Base-by-base conservation (phyloP, 2,329 filamentous ascomycete species). In the Gaeumannomyces tritici region DNA sequence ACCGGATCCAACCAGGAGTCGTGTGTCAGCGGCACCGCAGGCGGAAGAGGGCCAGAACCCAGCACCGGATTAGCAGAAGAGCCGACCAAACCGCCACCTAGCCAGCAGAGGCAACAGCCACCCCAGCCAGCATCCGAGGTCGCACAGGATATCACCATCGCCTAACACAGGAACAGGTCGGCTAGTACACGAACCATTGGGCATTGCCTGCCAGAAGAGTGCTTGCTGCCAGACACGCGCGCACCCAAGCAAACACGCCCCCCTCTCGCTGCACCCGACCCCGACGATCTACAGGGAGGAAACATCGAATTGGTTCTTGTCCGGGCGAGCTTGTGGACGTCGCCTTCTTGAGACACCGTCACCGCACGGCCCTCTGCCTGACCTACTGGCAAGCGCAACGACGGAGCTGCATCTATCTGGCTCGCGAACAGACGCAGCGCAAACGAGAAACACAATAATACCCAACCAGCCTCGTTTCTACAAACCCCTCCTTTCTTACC, bases 311-410 rank as follows among this genome's bases (percentile, higher is more conserved):
- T 51, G 7, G 2, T 51, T 11, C 13, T 51, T 51, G 42, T 51
- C 21, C 42, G 21, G 42, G 42, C 42, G 21, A 51, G 21, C n/a
- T n/a, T 51, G 59, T 21, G 27, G 47, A 42, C 35, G 54, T 59
- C 62, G 13, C 35, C 3, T 42, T 42, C 15, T 65, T 66, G 64
- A 67, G 65, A 66, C 65, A 67, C 55, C 60, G 58, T 57, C 51
- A 54, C 63, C 33, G 63, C 64, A 62, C 55, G 61, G 64, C 60
- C 65, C 65, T n/a, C n/a, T 68, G 64, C 66, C 66, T 64, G 64
- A 62, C 66, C 65, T 61, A 63, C 63, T 5, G 13, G 21, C 42
- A 18, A 51, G 8, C 21, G 42, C 35, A 24, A 51, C 42, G 24
- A 24, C 42, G 42, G 42, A 24, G n/a, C 21, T 11, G 42, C 7